Conservation (phyloP, 2,329 filamentous ascomycete species). For the Fusarium tricinctum region DNA sequence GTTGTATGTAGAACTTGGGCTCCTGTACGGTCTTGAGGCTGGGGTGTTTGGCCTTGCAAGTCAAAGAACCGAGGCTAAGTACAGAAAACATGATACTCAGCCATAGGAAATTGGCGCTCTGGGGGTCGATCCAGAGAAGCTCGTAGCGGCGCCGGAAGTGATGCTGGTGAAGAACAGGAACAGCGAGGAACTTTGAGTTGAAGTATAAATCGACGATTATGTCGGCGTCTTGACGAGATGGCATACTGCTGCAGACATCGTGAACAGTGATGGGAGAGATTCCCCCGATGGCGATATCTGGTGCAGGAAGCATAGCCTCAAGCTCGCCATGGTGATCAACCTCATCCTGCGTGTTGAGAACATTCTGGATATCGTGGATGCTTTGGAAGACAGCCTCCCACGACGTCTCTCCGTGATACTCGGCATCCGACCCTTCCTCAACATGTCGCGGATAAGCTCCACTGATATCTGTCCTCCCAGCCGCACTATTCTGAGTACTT, state of each 20-base stretch:
- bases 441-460: background rate
- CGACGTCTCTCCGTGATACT: constrained; percentile 57
- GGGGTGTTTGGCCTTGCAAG: constrained; percentile 53
- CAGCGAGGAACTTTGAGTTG: constrained; percentile 55
- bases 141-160: constrained; percentile 65
- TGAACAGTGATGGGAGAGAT: constrained; percentile 48
- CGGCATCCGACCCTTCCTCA: constrained; percentile 32
- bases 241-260: constrained; percentile 54
- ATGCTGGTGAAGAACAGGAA: constrained; percentile 57
- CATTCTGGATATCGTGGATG: constrained; percentile 58
- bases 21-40: constrained; percentile 34
- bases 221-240: constrained; percentile 56
- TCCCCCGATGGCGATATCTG: constrained; percentile 54
- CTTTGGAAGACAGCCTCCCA: constrained; percentile 60
- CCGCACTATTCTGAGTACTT: background rate
- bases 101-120: constrained; percentile 61
- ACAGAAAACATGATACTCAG: constrained; percentile 65
- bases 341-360: constrained; percentile 49
- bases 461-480: background rate
- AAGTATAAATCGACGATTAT: constrained; percentile 57
- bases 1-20: constrained; percentile 53
- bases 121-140: constrained; percentile 61
- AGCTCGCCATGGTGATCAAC: constrained; percentile 9
- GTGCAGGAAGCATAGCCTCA: constrained; percentile 28
- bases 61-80: constrained; percentile 58